These are phyloP conservation scores for Phytopythium helicoides DNA, from an alignment of 352 stramenopile species.

Conservation along the genomic window DNA sequence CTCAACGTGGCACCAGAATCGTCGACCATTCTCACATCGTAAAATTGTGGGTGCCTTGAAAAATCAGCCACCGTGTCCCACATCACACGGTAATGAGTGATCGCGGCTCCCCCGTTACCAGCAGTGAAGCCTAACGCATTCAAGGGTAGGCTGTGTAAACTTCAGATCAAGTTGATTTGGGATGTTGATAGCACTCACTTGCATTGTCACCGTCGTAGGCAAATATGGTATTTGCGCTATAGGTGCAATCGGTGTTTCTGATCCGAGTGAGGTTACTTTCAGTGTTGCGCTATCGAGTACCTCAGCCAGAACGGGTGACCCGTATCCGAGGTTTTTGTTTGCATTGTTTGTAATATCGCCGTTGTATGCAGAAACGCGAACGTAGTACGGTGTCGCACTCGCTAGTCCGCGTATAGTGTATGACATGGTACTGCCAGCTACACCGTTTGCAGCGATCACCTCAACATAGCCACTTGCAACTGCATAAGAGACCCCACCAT, in stretches of 20 bases:
- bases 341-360: conserved; percentile 32
- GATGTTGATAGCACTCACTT: conserved; percentile 71
- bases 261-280: conserved; percentile 3
- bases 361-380: conserved; percentile 90
- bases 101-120: conserved; percentile 43
- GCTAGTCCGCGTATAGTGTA: conserved; percentile 86
- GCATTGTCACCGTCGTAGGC: conserved; percentile 67
- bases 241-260: conserved; percentile 37
- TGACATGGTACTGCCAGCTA: conserved; percentile 20
- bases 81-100: conserved; percentile 65
- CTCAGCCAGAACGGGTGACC: conserved; percentile 48
- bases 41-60: conserved; percentile 26
- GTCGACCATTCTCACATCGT: conserved; percentile 55
- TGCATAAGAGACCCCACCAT: conserved; percentile 38
- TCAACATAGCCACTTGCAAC: conserved; percentile 44
- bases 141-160: conserved; percentile 62
- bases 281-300: conserved; percentile 28
- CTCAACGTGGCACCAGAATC: conserved; percentile 12
- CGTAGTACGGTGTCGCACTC: conserved; percentile 79
- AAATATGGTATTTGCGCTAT: conserved; percentile 58
- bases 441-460: conserved; percentile 29
- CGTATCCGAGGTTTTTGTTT: conserved; percentile 46
- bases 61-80: conserved; percentile 56
- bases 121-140: conserved; percentile 67
- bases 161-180: conserved; percentile 76